Evolutionary conservation across 2,329 filamentous ascomycete genomes (phyloP).

Genomic region (Phyllosticta citriasiana): DNA sequence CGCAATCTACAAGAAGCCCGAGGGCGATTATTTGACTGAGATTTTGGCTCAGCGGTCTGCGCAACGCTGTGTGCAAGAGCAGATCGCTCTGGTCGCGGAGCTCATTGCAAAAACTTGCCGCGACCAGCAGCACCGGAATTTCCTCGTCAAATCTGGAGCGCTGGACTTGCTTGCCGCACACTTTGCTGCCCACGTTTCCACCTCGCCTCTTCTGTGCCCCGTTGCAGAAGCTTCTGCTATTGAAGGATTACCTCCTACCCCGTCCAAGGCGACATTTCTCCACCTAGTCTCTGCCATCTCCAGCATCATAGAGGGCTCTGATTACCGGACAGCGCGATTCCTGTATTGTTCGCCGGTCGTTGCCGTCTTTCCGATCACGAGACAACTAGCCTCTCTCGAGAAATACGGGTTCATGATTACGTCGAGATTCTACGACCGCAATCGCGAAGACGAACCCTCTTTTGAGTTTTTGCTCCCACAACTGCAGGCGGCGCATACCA

Average conservation of each 20-base stretch:
- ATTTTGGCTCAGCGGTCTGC: conserved; percentile 54
- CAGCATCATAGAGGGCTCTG: conserved; percentile 68
- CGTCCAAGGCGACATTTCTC: conserved; percentile 49
- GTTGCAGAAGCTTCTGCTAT: conserved; percentile 17
- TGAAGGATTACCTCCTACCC: conserved; percentile 40
- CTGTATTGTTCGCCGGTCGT: conserved; percentile 33
- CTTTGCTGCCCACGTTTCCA: conserved; percentile 40
- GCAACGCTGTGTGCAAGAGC: conserved; percentile 46
- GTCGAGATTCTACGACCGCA: conserved; percentile 1
- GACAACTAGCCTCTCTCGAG: background rate
- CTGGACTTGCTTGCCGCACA: conserved; percentile 69
- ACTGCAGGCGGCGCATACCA: conserved; percentile 28
- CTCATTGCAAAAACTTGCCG: conserved; percentile 55
- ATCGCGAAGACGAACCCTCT: conserved; percentile 6
- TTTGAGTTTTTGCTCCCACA: conserved; percentile 23
- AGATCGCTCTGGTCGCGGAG: conserved; percentile 50
- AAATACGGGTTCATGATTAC: conserved; percentile 6
- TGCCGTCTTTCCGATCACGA: conserved; percentile 15
- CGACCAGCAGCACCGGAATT: conserved; percentile 58
- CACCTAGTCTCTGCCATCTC: conserved; percentile 68
- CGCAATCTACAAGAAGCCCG: conserved; percentile 50
- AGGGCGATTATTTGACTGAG: conserved; percentile 52
- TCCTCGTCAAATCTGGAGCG: conserved; percentile 62
- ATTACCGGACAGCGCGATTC: conserved; percentile 60
- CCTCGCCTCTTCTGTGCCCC: conserved; percentile 16